Conservation (phyloP, 2,329 filamentous ascomycete genomes). For the Tolypocladium capitatum region DNA sequence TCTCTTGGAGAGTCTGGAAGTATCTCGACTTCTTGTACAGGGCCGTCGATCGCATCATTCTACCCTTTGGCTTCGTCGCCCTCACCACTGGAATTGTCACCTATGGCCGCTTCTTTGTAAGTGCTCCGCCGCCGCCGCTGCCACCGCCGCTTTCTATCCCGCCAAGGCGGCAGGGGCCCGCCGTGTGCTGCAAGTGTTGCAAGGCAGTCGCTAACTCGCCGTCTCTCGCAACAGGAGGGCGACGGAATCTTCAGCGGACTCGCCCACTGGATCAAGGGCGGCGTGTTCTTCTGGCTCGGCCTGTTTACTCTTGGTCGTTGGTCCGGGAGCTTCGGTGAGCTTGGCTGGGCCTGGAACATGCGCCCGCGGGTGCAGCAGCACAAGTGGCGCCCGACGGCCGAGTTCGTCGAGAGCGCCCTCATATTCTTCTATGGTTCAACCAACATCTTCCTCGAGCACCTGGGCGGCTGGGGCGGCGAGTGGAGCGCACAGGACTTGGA, state of each 20-base stretch:
- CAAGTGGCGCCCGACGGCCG: constrained; percentile 63
- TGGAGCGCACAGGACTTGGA: constrained; percentile 78
- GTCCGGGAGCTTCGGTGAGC: constrained; percentile 78
- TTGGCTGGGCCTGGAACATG: constrained; percentile 93
- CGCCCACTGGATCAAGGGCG: constrained; percentile 89
- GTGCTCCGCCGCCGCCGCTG: constrained; percentile 15
- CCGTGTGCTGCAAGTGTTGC: not conserved
- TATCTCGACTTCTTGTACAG: constrained; percentile 49
- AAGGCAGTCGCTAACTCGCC: not conserved
- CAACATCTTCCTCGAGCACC: constrained; percentile 87
- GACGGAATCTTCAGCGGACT: constrained; percentile 65
- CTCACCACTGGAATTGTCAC: constrained; percentile 61
- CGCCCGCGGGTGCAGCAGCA: constrained; percentile 46
- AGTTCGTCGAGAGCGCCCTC: constrained; percentile 79
- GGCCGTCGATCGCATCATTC: constrained; percentile 59
- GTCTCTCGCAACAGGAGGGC: constrained; percentile 43
- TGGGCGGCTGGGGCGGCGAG: constrained; percentile 54
- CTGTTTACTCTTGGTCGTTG: constrained; percentile 77
- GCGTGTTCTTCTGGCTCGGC: constrained; percentile 90
- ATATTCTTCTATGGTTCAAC: constrained; percentile 83
- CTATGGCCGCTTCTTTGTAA: constrained; percentile 74
- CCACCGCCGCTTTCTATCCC: not conserved
- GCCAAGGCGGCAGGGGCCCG: not conserved
- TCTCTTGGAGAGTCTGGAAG: constrained; percentile 43
- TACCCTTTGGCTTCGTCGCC: constrained; percentile 65